Conservation (phyloP, 371 early-diverging fungal species). For the Mucor mucedo region DNA sequence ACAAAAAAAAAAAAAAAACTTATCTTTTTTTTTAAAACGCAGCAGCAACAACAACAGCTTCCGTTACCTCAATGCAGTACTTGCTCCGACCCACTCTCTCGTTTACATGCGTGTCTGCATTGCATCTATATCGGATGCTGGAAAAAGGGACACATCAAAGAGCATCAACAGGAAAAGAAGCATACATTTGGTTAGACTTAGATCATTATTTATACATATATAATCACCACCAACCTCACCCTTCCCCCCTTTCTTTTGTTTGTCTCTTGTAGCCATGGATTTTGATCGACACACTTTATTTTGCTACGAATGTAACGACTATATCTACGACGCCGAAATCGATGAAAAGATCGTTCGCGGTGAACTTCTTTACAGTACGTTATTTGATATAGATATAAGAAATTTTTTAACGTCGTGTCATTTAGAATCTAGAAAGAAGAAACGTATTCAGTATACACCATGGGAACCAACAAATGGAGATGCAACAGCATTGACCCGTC, state of each 20-base stretch:
- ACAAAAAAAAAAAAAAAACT: not conserved
- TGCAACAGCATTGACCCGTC: slow-evolving; percentile 44
- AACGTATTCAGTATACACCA: slow-evolving; percentile 25
- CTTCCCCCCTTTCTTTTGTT: not conserved
- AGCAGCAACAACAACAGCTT: slow-evolving; percentile 42
- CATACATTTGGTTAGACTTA: slow-evolving; percentile 67
- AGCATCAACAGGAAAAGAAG: slow-evolving; percentile 60
- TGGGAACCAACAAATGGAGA: slow-evolving; percentile 59
- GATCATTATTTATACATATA: not conserved
- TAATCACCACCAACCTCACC: not conserved
- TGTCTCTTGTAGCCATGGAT: slow-evolving; percentile 35
- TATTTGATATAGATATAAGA: not conserved
- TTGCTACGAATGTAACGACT: slow-evolving; percentile 84
- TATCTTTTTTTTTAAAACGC: not conserved
- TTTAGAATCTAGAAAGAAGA: slow-evolving; percentile 35
- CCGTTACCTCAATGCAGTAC: slow-evolving; percentile 71
- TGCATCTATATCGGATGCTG: slow-evolving; percentile 73
- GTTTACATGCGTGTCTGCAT: slow-evolving; percentile 84
- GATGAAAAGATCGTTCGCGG: slow-evolving; percentile 58
- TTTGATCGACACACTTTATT: slow-evolving; percentile 34
- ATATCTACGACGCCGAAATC: slow-evolving; percentile 83
- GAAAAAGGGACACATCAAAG: slow-evolving; percentile 67
- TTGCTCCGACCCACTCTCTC: slow-evolving; percentile 66
- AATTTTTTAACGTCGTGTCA: not conserved
- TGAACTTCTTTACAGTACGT: slow-evolving; percentile 59